Conservation (phyloP, 176 grass and related monocot species). For the Zizania latifolia region DNA sequence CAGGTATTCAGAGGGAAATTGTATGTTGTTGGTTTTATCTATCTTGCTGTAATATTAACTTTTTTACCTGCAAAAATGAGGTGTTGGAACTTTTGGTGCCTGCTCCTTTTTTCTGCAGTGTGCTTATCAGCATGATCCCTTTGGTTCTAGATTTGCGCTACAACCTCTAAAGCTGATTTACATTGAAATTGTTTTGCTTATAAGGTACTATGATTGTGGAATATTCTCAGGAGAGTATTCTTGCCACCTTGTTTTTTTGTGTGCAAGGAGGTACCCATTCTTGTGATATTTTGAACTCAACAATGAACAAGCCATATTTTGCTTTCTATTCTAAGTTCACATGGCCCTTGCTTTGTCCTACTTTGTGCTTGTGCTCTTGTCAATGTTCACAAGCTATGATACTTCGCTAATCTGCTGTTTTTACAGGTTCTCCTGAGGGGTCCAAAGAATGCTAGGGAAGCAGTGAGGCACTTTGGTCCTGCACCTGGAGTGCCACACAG, state of each 20-base stretch:
- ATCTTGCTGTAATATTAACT: background rate
- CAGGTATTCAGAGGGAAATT: background rate
- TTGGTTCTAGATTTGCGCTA: background rate
- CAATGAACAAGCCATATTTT: background rate
- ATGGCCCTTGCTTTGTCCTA: background rate
- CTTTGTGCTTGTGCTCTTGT: background rate
- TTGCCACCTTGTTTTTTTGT: background rate
- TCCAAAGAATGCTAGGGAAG: conserved; percentile 73
- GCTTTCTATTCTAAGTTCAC: background rate
- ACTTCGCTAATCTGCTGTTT: background rate
- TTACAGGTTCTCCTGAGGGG: conserved; percentile 60
- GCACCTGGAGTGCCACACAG: conserved; percentile 74
- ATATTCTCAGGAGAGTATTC: too few species aligned
- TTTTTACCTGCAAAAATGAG: background rate
- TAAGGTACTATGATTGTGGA: background rate
- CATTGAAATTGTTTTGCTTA: background rate
- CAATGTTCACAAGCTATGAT: background rate
- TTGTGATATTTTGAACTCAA: background rate
- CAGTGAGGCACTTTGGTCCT: conserved; percentile 67
- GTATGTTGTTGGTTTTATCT: background rate
- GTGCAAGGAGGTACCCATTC: background rate
- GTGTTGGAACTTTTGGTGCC: background rate
- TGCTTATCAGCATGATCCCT: background rate
- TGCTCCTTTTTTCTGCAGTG: too few species aligned
- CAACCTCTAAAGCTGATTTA: background rate